Conservation (phyloP, 2,329 filamentous ascomycete genomes). For the Chrysoporthe austroafricana region DNA sequence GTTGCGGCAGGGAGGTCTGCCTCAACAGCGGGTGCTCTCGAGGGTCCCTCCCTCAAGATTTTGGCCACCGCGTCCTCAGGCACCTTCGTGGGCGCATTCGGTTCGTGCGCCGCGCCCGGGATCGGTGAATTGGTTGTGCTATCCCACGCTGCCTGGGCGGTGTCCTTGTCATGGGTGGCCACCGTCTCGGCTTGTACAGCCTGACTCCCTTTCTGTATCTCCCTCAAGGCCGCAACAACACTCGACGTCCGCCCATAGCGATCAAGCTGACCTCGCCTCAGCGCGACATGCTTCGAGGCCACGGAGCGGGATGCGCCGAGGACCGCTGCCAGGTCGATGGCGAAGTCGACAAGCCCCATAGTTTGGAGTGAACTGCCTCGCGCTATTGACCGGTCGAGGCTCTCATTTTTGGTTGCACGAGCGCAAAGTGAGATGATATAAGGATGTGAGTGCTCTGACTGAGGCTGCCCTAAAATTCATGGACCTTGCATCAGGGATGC, state of each 20-base stretch:
- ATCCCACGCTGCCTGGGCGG: neutral
- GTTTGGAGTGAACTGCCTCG: slow-evolving; percentile 1
- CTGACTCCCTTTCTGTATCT: neutral
- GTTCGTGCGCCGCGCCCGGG: neutral
- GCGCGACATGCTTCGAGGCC: slow-evolving; percentile 63
- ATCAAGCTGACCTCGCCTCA: slow-evolving; percentile 59
- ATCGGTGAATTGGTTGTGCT: neutral
- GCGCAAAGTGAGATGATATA: neutral
- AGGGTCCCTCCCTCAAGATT: neutral
- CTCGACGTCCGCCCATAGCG: slow-evolving; percentile 53
- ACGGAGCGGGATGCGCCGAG: slow-evolving; percentile 71
- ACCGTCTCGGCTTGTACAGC: neutral
- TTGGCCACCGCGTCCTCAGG: neutral
- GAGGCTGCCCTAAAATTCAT: slow-evolving; percentile 13
- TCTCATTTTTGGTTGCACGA: neutral
- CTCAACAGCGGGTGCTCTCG: neutral
- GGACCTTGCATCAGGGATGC: slow-evolving; percentile 25
- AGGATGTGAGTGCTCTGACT: neutral
- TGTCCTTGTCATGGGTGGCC: neutral
- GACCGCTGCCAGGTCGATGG: slow-evolving; percentile 71
- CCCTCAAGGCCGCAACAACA: slow-evolving; percentile 40
- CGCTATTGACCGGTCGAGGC: neutral
- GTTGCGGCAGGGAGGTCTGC: neutral
- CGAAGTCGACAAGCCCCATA: slow-evolving; percentile 67
- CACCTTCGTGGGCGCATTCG: neutral